Conservation (phyloP, 352 stramenopile species). For the Pythium brachiatum region DNA sequence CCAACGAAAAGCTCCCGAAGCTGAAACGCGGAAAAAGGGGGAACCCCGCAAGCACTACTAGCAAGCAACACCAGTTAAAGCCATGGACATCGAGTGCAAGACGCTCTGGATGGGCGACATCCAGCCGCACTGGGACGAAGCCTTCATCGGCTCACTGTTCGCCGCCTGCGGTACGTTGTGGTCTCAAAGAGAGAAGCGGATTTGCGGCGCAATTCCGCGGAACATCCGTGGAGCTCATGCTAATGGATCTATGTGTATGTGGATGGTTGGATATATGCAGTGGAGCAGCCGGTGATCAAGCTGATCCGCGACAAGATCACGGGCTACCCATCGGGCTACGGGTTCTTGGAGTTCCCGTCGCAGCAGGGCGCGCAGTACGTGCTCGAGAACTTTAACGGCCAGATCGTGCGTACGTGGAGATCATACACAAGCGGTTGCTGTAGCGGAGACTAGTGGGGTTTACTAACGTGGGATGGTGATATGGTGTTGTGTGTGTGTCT, state of each 20-base stretch:
- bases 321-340: constrained; percentile 86
- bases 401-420: constrained; percentile 73
- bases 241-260: too few species aligned
- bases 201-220: too few species aligned
- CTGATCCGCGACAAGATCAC: constrained; percentile 90
- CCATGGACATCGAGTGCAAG: constrained; percentile 66
- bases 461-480: constrained; percentile 9
- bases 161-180: constrained; percentile 46
- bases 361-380: constrained; percentile 80
- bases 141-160: constrained; percentile 87
- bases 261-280: constrained; percentile 24
- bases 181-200: not conserved
- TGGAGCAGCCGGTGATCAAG: constrained; percentile 84
- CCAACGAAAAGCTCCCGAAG: constrained; percentile 9
- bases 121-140: constrained; percentile 89
- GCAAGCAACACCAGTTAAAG: not conserved
- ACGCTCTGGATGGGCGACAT: constrained; percentile 91
- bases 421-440: not conserved
- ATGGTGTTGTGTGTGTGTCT: not conserved
- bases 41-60: too few species aligned
- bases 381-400: constrained; percentile 83
- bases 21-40: constrained; percentile 22
- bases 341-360: constrained; percentile 89
- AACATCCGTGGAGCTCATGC: too few species aligned
- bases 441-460: not conserved